phyloP scores from a whole-genome alignment of 1,284 basidiomycete genomes.

The Austroboletus niveus region DNA sequence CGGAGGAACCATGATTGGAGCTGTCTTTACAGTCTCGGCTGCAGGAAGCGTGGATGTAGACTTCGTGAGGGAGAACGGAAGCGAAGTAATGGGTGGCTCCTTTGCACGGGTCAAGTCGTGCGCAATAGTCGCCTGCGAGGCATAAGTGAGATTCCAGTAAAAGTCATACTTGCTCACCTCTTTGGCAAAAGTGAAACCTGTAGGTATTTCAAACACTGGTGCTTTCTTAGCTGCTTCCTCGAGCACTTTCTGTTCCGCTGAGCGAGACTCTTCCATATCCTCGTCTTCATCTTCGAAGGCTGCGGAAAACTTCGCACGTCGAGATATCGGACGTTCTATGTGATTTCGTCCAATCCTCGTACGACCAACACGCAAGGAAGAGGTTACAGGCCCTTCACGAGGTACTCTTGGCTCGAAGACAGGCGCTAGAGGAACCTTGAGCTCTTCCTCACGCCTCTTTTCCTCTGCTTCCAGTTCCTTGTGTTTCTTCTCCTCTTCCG shows the following conservation, averaged over 20 bases:
- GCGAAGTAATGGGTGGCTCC: conserved; percentile 59
- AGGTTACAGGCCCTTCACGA: conserved; percentile 34
- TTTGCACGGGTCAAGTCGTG: conserved; percentile 45
- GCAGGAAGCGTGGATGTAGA: conserved; percentile 18
- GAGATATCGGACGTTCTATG: conserved; percentile 46
- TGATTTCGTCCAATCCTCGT: conserved; percentile 52
- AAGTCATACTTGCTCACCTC: conserved; percentile 43
- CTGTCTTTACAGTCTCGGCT: conserved; percentile 3
- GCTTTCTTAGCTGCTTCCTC: conserved; percentile 53
- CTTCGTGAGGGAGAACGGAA: conserved; percentile 64
- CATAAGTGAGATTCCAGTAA: conserved; percentile 7
- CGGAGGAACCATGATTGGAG: conserved; percentile 1
- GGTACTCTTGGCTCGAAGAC: conserved; percentile 22
- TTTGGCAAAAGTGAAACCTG: conserved; percentile 65
- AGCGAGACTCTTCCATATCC: conserved; percentile 43
- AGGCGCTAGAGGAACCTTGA: conserved; percentile 22
- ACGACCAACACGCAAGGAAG: conserved; percentile 66
- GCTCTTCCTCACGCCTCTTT: conserved; percentile 21
- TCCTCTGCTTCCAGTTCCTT: conserved; percentile 21
- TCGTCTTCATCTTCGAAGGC: conserved; percentile 61
- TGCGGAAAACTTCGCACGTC: conserved; percentile 59
- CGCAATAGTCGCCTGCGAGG: conserved; percentile 32
- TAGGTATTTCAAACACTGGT: conserved; percentile 59
- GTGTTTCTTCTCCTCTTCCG: conserved; percentile 22
- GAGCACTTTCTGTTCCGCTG: conserved; percentile 42